Evolutionary conservation across 2,329 filamentous ascomycete genomes (phyloP).

Genomic region (Phyllosticta ampelicida): DNA sequence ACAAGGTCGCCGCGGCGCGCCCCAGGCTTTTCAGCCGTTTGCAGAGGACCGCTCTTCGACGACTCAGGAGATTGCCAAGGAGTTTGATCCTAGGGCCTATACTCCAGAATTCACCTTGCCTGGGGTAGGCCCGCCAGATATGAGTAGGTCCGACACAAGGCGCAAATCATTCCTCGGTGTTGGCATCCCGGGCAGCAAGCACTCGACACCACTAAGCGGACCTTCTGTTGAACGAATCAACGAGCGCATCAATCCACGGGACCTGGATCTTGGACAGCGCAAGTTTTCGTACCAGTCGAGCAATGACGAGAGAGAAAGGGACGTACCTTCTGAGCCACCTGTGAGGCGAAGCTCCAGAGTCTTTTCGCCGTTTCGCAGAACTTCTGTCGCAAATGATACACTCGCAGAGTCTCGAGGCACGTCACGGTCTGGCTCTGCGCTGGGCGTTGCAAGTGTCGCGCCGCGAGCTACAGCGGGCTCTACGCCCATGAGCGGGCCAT

Average conservation of each 20-base stretch:
- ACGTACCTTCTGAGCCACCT: neutral
- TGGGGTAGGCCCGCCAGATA: constrained; percentile 24
- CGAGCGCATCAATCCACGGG: constrained; percentile 12
- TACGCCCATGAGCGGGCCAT: neutral
- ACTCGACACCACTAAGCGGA: neutral
- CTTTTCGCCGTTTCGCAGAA: constrained; percentile 3
- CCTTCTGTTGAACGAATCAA: constrained; percentile 14
- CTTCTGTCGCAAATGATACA: neutral
- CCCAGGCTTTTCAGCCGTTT: neutral
- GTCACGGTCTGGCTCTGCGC: neutral
- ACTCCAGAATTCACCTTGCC: constrained; percentile 30
- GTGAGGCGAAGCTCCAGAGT: neutral
- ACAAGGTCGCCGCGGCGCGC: neutral
- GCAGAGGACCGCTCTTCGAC: neutral
- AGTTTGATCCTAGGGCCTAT: constrained; percentile 27
- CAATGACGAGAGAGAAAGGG: constrained; percentile 7
- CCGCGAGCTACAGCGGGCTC: neutral
- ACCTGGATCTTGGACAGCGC: constrained; percentile 11
- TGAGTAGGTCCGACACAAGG: neutral
- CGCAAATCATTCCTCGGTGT: constrained; percentile 24
- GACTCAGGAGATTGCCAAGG: constrained; percentile 3
- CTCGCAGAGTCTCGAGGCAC: neutral
- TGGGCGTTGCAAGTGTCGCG: neutral
- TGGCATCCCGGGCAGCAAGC: constrained; percentile 29
- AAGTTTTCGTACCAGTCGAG: constrained; percentile 19